A percentile compares a stretch with the other conserved stretches of the same genome.
Conservation (phyloP, 495 filamentous ascomycete species). For the Xeromyces bisporus region DNA sequence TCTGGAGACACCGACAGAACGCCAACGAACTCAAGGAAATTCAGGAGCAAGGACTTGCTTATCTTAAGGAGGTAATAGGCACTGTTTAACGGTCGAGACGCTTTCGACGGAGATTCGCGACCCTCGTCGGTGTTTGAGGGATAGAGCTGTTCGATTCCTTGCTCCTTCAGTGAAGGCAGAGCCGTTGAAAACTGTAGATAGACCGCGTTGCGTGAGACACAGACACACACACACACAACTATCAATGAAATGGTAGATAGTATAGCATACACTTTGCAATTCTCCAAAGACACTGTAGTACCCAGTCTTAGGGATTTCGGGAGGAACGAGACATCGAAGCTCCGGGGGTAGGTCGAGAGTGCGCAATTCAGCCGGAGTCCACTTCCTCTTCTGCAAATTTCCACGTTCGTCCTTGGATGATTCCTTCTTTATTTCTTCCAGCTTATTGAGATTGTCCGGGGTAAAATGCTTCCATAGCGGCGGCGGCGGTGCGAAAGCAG, state of each 20-base stretch:
- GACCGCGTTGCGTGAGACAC: no score
- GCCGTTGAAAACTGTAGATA: constrained; percentile 34
- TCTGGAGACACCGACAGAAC: constrained; percentile 47
- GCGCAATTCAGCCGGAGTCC: constrained; percentile 30
- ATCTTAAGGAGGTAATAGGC: constrained; percentile 62
- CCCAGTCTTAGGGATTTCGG: constrained; percentile 50
- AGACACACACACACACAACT: neutral
- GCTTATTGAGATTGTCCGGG: constrained; percentile 49
- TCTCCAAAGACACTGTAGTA: constrained; percentile 62
- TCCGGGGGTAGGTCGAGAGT: constrained; percentile 49
- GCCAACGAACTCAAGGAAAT: constrained; percentile 67
- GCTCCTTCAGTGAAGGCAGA: constrained; percentile 48
- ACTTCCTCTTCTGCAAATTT: constrained; percentile 16
- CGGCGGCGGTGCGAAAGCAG: constrained; percentile 67
- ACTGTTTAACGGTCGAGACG: constrained; percentile 38
- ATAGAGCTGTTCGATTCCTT: constrained; percentile 54
- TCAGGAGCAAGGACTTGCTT: constrained; percentile 65
- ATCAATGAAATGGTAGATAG: neutral
- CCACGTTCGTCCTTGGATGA: constrained; percentile 24
- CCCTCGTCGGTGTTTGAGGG: constrained; percentile 26
- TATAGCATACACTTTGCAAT: constrained; percentile 36
- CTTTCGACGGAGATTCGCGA: constrained; percentile 22
- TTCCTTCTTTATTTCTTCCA: constrained; percentile 37
- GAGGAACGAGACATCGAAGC: constrained; percentile 66
- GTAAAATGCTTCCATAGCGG: constrained; percentile 87